Base-by-base conservation (phyloP, 1,284 basidiomycete genomes). In the Cryptococcus neoformans region DNA sequence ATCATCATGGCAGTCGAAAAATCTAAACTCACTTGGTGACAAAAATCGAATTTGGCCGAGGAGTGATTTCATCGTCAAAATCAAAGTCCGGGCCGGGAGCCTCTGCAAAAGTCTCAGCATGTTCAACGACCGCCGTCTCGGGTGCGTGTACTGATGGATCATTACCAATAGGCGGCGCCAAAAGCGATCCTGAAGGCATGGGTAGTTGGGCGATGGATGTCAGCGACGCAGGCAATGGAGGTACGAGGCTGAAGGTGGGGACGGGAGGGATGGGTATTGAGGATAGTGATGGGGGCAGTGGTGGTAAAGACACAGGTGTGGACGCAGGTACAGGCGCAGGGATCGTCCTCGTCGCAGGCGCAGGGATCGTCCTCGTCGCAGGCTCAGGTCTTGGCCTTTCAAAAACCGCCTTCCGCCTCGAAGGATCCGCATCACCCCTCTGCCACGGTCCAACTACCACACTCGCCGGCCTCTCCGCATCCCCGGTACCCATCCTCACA, bases 341-440 rank as follows among this genome's bases (percentile, higher is more conserved):
- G 40, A 5, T 11, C 16, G 40, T 41, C 40, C 16, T 41, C 40
- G 12, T 41, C 16, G 5, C 40, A 41, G 16, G 16, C 9, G 4
- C 14, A 6, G 36, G 56, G 42, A 45, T n/a, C 37, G 4, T 54
- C n/a, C 41, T 38, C 16, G 38, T 14, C 35, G 49, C 44, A 8
- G 55, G 46, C 5, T 36, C 16, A 0, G 56, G 50, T 1, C 50
- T 49, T 5, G 68, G 67, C 48, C 55, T 58, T 2, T 69, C 63
- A 44, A 70, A 74, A 0, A 68, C 66, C 12, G 63, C 39, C 49
- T 74, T 73, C 48, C 58, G 63, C 36, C 63, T 60, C 1, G 67
- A 66, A 4, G 73, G 74, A 45, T 76, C 73, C 8, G 74, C 67
- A 50, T 75, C 71, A 6, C 74, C 74, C n/a, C 64, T 59, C 58